Conservation (phyloP, 192 early-diverging fungal genomes). For the Chytriomyces hyalinus region DNA sequence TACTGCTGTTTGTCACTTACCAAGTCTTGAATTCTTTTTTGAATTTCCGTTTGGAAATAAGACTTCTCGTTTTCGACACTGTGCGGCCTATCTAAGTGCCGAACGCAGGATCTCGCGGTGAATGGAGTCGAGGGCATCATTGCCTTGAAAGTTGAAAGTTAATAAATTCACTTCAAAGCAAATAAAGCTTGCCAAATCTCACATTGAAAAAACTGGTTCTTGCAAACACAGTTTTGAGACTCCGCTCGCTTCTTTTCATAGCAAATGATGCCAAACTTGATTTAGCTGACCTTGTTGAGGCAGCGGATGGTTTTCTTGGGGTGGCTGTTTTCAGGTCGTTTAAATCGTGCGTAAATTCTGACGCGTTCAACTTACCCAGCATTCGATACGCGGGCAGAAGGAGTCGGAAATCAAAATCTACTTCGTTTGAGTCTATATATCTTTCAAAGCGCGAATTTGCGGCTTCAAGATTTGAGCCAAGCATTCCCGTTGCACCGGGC, state of each 20-base stretch:
- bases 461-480: not conserved
- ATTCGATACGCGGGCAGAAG: slow-evolving; percentile 15
- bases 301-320: not conserved
- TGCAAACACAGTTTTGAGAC: slow-evolving; percentile 7
- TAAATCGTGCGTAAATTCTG: not conserved
- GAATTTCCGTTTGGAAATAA: not conserved
- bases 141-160: not conserved
- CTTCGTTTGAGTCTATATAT: not conserved
- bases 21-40: not conserved
- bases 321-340: slow-evolving; percentile 10
- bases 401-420: slow-evolving; percentile 18
- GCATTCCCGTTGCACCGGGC: not conserved
- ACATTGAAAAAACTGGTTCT: not conserved
- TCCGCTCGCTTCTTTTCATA: not conserved
- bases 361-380: not conserved
- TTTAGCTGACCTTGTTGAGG: not conserved
- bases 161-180: not conserved
- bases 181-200: not conserved
- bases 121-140: slow-evolving; percentile 12
- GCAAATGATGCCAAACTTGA: not conserved
- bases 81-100: not conserved
- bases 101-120: not conserved
- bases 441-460: not conserved
- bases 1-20: too few relatives aligned
- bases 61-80: not conserved